Evolutionary conservation across 2,329 filamentous ascomycete species (phyloP).

Genomic region (Monilinia vaccinii-corymbosi): DNA sequence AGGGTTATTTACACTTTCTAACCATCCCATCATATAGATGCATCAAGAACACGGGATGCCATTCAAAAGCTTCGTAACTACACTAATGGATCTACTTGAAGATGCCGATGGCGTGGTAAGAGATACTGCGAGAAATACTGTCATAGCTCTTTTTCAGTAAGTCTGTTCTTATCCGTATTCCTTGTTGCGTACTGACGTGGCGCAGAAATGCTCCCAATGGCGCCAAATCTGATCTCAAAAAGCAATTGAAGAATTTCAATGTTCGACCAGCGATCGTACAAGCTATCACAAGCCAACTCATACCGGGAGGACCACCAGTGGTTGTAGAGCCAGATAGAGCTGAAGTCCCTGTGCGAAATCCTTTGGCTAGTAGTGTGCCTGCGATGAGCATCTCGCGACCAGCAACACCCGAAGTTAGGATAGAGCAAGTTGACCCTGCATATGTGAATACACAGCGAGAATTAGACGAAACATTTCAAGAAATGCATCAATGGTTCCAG

Average conservation of each 20-base stretch:
- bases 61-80: constrained; percentile 75
- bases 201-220: constrained; percentile 63
- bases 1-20: neutral
- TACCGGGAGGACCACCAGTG: constrained; percentile 36
- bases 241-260: constrained; percentile 73
- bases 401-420: constrained; percentile 54
- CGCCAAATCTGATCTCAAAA: constrained; percentile 83
- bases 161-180: constrained; percentile 16
- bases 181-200: constrained; percentile 9
- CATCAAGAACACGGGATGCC: constrained; percentile 69
- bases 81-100: constrained; percentile 77
- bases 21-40: constrained; percentile 45
- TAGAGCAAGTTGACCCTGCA: constrained; percentile 66
- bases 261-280: constrained; percentile 80
- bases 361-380: constrained; percentile 43
- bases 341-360: constrained; percentile 35
- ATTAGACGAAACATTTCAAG: constrained; percentile 76
- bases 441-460: constrained; percentile 80
- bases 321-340: constrained; percentile 23
- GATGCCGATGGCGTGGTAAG: constrained; percentile 83
- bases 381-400: constrained; percentile 38
- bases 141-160: constrained; percentile 80
- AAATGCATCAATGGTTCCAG: constrained; percentile 76
- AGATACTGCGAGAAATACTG: constrained; percentile 71
- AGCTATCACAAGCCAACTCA: constrained; percentile 68